Percentiles rank a stretch among this genome's conserved stretches.
These are phyloP conservation scores for Pythium scleroteichum DNA, from an alignment of 352 stramenopile species.

Conservation along the genomic window DNA sequence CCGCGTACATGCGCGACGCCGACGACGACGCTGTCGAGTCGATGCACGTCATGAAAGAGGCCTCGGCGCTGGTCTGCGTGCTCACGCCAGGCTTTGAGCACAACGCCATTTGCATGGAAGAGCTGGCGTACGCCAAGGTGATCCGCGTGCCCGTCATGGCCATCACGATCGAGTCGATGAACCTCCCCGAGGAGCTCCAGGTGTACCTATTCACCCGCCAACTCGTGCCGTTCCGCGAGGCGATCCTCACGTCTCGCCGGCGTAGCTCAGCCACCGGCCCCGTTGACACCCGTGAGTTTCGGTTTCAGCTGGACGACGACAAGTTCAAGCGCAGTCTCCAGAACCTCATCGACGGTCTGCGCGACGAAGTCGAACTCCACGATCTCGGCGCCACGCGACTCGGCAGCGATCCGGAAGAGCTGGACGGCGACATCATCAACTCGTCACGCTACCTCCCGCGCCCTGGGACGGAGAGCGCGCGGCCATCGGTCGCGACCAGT, in stretches of 20 bases:
- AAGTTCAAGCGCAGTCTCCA: slow-evolving; percentile 67
- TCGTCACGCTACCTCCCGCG: slow-evolving; percentile 1
- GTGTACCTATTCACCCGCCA: slow-evolving; percentile 79
- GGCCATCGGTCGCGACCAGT: background rate
- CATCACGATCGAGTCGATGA: slow-evolving; percentile 62
- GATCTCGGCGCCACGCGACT: slow-evolving; percentile 23
- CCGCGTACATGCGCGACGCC: slow-evolving; percentile 64
- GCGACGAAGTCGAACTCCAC: slow-evolving; percentile 76
- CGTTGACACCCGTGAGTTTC: slow-evolving; percentile 40
- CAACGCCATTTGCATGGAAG: slow-evolving; percentile 72
- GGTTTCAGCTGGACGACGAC: slow-evolving; percentile 52
- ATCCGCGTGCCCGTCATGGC: slow-evolving; percentile 68
- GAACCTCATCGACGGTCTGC: slow-evolving; percentile 70
- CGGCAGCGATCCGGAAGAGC: background rate
- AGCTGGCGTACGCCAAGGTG: slow-evolving; percentile 74
- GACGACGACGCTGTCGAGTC: slow-evolving; percentile 45
- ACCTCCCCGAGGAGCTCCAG: slow-evolving; percentile 70
- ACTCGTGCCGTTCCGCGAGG: slow-evolving; percentile 72
- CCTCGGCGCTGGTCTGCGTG: slow-evolving; percentile 71
- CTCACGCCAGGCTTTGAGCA: slow-evolving; percentile 68
- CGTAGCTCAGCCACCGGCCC: slow-evolving; percentile 19
- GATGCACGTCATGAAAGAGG: slow-evolving; percentile 58
- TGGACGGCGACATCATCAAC: background rate
- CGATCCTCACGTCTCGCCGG: slow-evolving; percentile 31
- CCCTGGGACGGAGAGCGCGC: background rate